Conservation (phyloP, 2,329 filamentous ascomycete species). For the Ceratocystis albifundus region DNA sequence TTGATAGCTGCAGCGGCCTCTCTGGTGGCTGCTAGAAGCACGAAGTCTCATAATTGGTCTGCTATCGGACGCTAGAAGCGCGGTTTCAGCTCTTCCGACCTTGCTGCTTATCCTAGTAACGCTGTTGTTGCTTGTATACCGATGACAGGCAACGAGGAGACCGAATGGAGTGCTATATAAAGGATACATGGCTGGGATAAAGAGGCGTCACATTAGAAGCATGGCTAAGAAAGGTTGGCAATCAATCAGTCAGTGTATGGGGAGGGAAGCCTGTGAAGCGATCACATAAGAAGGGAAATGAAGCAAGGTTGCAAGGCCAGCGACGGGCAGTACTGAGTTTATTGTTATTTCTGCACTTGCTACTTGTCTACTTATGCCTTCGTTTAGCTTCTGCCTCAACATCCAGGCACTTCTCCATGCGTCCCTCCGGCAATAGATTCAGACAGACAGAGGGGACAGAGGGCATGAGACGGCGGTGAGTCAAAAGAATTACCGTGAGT, state of each 20-base stretch:
- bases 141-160: not conserved
- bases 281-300: not conserved
- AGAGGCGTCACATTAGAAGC: not conserved
- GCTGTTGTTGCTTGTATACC: not conserved
- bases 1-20: not conserved
- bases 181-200: not conserved
- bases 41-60: not conserved
- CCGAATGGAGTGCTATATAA: not conserved
- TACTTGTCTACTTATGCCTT: not conserved
- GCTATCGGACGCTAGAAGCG: not conserved
- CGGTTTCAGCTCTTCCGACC: not conserved
- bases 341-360: not conserved
- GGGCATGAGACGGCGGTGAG: not conserved
- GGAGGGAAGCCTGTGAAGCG: not conserved
- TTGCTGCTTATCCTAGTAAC: not conserved
- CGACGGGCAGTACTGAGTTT: not conserved
- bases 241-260: not conserved
- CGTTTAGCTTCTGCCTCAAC: not conserved
- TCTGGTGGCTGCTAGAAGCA: not conserved
- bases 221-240: not conserved
- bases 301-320: not conserved
- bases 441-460: no score
- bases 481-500: no score
- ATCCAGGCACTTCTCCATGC: not conserved
- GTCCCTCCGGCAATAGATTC: not conserved